Conservation (phyloP, 129 eudicot genomes). For the Centella asiatica region DNA sequence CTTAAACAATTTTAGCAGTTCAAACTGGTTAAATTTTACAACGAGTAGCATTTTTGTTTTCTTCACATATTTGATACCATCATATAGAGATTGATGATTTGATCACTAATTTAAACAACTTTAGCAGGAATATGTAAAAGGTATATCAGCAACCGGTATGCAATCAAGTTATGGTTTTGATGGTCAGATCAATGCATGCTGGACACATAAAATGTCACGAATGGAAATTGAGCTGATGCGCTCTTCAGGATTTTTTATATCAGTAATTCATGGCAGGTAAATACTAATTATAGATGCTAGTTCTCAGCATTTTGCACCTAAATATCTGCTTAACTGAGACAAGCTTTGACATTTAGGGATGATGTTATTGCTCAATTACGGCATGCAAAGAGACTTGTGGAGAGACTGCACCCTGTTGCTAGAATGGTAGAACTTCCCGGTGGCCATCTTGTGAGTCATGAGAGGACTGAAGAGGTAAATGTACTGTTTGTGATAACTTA, state of each 20-base stretch:
- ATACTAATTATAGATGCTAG: background rate
- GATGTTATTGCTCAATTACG: slow-evolving; percentile 86
- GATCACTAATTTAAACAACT: no score
- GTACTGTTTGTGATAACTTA: background rate
- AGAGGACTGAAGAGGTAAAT: slow-evolving; percentile 85
- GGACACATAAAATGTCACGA: slow-evolving; percentile 73
- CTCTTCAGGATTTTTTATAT: slow-evolving; percentile 55
- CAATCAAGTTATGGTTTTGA: slow-evolving; percentile 85
- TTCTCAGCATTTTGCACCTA: background rate
- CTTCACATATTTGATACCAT: background rate
- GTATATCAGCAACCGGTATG: slow-evolving; percentile 86
- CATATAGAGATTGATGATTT: background rate
- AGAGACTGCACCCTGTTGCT: slow-evolving; percentile 65
- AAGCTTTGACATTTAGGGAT: slow-evolving; percentile 34
- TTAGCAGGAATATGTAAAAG: slow-evolving; percentile 81
- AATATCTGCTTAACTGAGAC: background rate
- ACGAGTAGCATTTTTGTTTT: background rate
- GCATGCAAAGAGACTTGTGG: slow-evolving; percentile 81
- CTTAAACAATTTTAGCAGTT: background rate
- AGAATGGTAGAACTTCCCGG: slow-evolving; percentile 91
- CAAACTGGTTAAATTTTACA: background rate
- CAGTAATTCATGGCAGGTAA: slow-evolving; percentile 96
- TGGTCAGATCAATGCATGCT: slow-evolving; percentile 90
- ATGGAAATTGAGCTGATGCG: slow-evolving; percentile 60
- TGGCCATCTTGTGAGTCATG: slow-evolving; percentile 97